These are phyloP conservation scores for Pisolithus marmoratus DNA, from an alignment of 768 basidiomycete species.

Conservation along the genomic window DNA sequence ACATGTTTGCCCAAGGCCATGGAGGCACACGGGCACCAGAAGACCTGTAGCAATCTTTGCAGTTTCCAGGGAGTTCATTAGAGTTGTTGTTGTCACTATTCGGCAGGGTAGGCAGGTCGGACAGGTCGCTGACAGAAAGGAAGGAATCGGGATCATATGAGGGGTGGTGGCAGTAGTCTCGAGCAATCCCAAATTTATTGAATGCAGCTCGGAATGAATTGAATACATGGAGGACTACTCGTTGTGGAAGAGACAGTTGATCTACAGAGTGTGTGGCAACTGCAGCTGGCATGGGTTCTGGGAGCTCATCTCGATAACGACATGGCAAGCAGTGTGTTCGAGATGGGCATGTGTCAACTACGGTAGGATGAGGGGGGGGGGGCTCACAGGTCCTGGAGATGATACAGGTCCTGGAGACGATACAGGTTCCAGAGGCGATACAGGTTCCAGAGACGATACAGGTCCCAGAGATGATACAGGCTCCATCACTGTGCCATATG, in stretches of 20 bases:
- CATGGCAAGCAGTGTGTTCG: too few relatives aligned
- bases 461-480: too few relatives aligned
- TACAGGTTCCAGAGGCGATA: too few relatives aligned
- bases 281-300: too few relatives aligned
- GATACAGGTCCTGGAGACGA: too few relatives aligned
- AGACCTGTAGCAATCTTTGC: not conserved
- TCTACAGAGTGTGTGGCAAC: too few relatives aligned
- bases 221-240: constrained; percentile 8
- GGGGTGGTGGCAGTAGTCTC: constrained; percentile 10
- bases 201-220: constrained; percentile 9
- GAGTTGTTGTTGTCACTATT: not conserved
- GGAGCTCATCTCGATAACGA: too few relatives aligned
- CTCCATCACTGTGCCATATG: too few relatives aligned
- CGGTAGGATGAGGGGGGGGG: too few relatives aligned
- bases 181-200: constrained; percentile 12
- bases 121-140: not conserved
- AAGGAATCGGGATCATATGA: constrained; percentile 1
- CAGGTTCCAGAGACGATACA: too few relatives aligned
- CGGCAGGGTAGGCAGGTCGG: not conserved
- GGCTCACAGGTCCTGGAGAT: too few relatives aligned
- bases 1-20: constrained; percentile 5
- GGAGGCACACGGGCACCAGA: not conserved
- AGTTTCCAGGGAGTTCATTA: not conserved
- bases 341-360: too few relatives aligned
- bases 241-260: not conserved